phyloP scores from a whole-genome alignment of 176 grass and related monocot genomes.

The Hordeum vulgare region DNA sequence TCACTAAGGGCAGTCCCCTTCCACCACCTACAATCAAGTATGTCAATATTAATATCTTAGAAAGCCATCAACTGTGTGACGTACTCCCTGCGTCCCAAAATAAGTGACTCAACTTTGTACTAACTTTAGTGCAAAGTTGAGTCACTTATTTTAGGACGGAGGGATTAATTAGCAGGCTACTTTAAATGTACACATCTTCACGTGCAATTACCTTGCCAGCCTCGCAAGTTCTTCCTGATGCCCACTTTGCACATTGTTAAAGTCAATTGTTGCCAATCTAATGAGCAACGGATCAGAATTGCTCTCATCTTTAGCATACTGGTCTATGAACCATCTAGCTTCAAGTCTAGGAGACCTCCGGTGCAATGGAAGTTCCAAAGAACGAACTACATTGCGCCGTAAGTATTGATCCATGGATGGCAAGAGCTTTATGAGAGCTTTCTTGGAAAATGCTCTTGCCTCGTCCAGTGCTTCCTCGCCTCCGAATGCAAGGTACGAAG shows the following conservation, averaged over 20 bases:
- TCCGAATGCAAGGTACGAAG: slow-evolving; percentile 27
- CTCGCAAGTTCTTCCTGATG: slow-evolving; percentile 24
- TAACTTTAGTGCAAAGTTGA: too few species aligned
- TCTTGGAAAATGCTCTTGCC: not conserved
- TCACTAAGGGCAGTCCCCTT: slow-evolving; percentile 14
- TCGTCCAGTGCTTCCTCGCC: slow-evolving; percentile 24
- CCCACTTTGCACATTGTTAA: slow-evolving; percentile 33
- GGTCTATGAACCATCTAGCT: slow-evolving; percentile 33
- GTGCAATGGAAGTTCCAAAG: slow-evolving; percentile 37
- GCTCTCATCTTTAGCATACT: not conserved
- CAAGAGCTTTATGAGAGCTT: not conserved
- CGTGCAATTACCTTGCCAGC: slow-evolving; percentile 4
- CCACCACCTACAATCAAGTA: slow-evolving; percentile 44
- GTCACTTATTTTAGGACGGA: too few species aligned
- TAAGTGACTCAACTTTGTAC: too few species aligned
- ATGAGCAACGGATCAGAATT: not conserved
- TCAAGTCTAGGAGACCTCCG: slow-evolving; percentile 28
- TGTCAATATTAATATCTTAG: not conserved
- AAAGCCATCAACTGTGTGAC: not conserved
- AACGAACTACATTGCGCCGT: not conserved
- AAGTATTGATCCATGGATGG: not conserved
- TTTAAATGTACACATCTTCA: not conserved
- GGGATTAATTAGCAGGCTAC: not conserved
- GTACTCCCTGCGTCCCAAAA: too few species aligned
- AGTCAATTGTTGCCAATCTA: slow-evolving; percentile 31